Base-by-base conservation (phyloP, 2,329 filamentous ascomycete species). In the Neopestalotiopsis sp. region DNA sequence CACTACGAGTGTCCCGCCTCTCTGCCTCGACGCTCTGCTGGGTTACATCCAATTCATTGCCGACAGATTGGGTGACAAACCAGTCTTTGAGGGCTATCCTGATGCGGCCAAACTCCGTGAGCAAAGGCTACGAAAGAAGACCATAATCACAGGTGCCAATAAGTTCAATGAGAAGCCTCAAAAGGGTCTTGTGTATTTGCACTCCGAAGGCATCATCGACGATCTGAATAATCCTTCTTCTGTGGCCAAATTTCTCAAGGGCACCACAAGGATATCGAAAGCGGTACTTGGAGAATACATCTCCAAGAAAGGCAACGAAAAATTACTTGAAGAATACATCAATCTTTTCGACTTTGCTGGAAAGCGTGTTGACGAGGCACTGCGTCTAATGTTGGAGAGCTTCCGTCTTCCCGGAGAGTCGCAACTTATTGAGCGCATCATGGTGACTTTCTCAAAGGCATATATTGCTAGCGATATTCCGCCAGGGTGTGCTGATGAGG, bases 131-230 rank as follows among this genome's bases (percentile, higher is more conserved):
- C 91, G 89, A 72, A 99, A 99, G 82, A 94, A 92, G 77, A 88
- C 95, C 62, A 97, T 99, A 71, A 93, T 98, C 72, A 91, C 91
- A 73, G 96, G 95, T 62, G 91, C 94, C 4, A 89, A 88, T 70
- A 97, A 96, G 77, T 99, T 99, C 83, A 99, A 99, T 76, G 95
- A 98, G 77, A 95, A 91, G 72, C 95, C 96, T 0, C 97, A 97
- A 81, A 90, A 89, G 32, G 96, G 96, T 3, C 89, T 99, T 68
- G 93, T 91, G 9, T 98, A 93, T 78, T 86, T 99, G 4, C 91
- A 92, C 65, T 91, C 92, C 7, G 91, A 97, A 74, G 94, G 94
- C 58, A 93, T 99, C 73, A 97, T 99, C 69, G 86, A 91, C 34
- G 88, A 94, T 77, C 86, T 90, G 0, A 88, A 89, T 59, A 88